These are phyloP conservation scores for Penicillium roqueforti DNA, from an alignment of 495 filamentous ascomycete species.

Conservation along the genomic window DNA sequence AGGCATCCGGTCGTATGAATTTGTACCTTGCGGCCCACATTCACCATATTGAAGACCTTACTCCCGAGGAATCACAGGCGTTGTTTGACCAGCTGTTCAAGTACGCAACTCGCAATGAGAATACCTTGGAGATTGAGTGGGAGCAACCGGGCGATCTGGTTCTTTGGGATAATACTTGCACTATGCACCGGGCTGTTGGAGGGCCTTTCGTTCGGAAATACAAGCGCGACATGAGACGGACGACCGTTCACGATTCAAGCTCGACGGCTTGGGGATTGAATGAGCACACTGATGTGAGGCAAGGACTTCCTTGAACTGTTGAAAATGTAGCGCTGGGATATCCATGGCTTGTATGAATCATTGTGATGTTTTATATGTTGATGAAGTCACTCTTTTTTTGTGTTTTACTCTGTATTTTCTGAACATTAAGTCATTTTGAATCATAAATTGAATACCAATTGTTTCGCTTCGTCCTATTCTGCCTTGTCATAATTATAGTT, in stretches of 20 bases:
- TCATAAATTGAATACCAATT: too few relatives aligned
- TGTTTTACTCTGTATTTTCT: too few relatives aligned
- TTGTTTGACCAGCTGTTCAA: slow-evolving; percentile 42
- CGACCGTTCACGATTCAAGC: slow-evolving; percentile 49
- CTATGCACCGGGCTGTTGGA: slow-evolving; percentile 48
- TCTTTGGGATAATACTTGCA: slow-evolving; percentile 56
- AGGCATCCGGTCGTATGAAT: slow-evolving; percentile 48
- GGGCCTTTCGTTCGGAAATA: slow-evolving; percentile 47
- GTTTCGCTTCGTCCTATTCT: too few relatives aligned
- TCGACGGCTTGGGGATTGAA: slow-evolving; percentile 36
- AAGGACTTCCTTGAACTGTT: slow-evolving; percentile 5
- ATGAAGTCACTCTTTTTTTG: too few relatives aligned
- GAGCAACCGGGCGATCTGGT: slow-evolving; percentile 45
- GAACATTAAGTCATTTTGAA: too few relatives aligned
- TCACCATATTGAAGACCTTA: slow-evolving; percentile 50
- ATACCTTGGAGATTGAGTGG: slow-evolving; percentile 47
- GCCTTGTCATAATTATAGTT: too few relatives aligned
- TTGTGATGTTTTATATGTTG: neutral
- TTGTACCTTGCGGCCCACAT: slow-evolving; percentile 52
- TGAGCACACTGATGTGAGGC: slow-evolving; percentile 10
- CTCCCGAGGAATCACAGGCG: slow-evolving; percentile 27
- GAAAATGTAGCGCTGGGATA: neutral
- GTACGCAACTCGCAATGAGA: slow-evolving; percentile 48
- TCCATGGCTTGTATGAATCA: neutral
- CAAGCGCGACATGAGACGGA: slow-evolving; percentile 48